A percentile compares a stretch with the other conserved stretches of the same genome.
Conservation (phyloP, 495 filamentous ascomycete species). For the Xylaria palmicola region DNA sequence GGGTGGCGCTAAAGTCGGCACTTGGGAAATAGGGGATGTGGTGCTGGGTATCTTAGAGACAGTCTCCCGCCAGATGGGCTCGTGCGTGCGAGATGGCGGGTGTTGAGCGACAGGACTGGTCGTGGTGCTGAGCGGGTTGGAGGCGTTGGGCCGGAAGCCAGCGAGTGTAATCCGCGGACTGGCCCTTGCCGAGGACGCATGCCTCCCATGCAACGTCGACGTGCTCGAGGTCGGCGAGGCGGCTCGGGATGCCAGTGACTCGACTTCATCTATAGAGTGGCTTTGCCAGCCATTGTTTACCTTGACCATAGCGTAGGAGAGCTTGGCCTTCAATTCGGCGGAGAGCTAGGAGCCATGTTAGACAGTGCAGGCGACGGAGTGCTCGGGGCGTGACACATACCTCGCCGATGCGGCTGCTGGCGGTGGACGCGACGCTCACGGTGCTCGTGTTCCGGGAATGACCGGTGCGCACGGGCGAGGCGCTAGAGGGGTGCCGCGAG, state of each 20-base stretch:
- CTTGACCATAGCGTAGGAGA: conserved; percentile 88
- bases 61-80: conserved; percentile 46
- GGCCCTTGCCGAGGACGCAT: conserved; percentile 46
- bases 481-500: conserved; percentile 36
- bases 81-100: conserved; percentile 35
- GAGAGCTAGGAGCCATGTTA: conserved; percentile 58
- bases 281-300: conserved; percentile 83
- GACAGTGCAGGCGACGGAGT: conserved; percentile 14
- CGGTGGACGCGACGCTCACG: conserved; percentile 52
- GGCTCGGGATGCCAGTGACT: conserved; percentile 62
- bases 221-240: conserved; percentile 56
- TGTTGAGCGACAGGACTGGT: conserved; percentile 31
- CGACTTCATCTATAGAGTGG: conserved; percentile 66
- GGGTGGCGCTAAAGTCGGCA: conserved; percentile 55
- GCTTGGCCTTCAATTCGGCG: conserved; percentile 69
- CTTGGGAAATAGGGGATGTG: conserved; percentile 26
- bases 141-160: conserved; percentile 32
- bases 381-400: conserved; percentile 44
- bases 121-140: conserved; percentile 30
- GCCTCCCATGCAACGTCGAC: conserved; percentile 51
- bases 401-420: conserved; percentile 70
- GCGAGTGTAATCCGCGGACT: conserved; percentile 41
- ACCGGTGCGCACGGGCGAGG: conserved; percentile 39
- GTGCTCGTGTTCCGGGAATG: conserved; percentile 72
- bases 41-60: conserved; percentile 19